phyloP scores from a whole-genome alignment of 805 yeast species.

The Myxozyma udenii region DNA sequence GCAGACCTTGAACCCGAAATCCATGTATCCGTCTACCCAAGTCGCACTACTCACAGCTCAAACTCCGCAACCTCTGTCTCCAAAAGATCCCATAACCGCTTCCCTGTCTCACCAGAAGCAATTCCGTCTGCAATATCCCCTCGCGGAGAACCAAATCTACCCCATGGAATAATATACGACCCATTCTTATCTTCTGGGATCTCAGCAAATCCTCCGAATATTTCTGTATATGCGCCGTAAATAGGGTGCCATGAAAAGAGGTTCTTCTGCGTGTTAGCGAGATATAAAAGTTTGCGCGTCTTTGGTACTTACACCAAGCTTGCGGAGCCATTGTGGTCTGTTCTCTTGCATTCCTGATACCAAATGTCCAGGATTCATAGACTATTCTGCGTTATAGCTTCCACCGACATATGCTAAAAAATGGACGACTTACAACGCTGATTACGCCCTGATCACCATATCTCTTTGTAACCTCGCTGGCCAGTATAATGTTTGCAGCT shows the following conservation, averaged over 20 bases:
- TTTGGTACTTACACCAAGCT: slow-evolving; percentile 18
- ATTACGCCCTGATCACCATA: slow-evolving; percentile 8
- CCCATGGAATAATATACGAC: slow-evolving; percentile 46
- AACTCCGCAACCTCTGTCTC: slow-evolving; percentile 32
- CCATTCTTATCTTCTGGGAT: slow-evolving; percentile 39
- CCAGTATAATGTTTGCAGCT: slow-evolving; percentile 38
- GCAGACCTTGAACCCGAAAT: too few species aligned
- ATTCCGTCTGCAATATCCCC: slow-evolving; percentile 10
- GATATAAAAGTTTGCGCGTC: neutral
- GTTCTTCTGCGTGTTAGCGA: slow-evolving; percentile 1
- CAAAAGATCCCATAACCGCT: slow-evolving; percentile 40
- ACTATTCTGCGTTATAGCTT: neutral
- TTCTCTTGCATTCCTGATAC: slow-evolving; percentile 27
- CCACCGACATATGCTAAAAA: neutral
- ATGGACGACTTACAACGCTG: slow-evolving; percentile 14
- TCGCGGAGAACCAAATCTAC: slow-evolving; percentile 38
- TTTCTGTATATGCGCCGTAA: slow-evolving; percentile 47
- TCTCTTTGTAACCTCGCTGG: slow-evolving; percentile 14
- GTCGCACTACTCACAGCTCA: neutral
- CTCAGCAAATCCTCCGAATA: slow-evolving; percentile 46
- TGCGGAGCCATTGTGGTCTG: slow-evolving; percentile 25
- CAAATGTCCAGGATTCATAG: slow-evolving; percentile 27
- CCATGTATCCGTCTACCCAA: too few species aligned
- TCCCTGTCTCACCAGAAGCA: slow-evolving; percentile 31
- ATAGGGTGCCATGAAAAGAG: slow-evolving; percentile 26